phyloP scores from a whole-genome alignment of 495 filamentous ascomycete genomes.

The Aspergillus wentii region DNA sequence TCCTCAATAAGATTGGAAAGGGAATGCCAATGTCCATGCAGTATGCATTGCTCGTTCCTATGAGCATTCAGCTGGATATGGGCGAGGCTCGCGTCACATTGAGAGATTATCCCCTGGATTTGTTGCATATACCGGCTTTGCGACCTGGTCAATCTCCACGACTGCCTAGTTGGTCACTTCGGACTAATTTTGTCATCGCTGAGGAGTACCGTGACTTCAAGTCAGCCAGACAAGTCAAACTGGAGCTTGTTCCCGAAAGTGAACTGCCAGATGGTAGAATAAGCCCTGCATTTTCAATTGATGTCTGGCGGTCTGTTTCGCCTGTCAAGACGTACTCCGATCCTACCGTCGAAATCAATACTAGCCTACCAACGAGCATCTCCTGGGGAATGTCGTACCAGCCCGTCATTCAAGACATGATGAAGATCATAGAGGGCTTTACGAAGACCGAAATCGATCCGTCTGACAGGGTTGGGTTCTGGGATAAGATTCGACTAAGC shows the following conservation, averaged over 20 bases:
- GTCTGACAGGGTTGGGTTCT: conserved; percentile 92
- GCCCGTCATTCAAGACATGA: conserved; percentile 98
- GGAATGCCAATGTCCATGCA: conserved; percentile 89
- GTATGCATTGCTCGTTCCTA: conserved; percentile 83
- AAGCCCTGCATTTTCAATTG: conserved; percentile 61
- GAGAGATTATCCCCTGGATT: conserved; percentile 87
- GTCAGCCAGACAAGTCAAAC: conserved; percentile 71
- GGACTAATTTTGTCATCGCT: conserved; percentile 92
- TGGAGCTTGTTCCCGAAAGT: conserved; percentile 78
- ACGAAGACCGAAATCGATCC: conserved; percentile 92
- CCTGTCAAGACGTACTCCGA: conserved; percentile 97
- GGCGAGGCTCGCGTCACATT: conserved; percentile 81
- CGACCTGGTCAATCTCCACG: conserved; percentile 73
- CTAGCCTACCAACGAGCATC: conserved; percentile 81
- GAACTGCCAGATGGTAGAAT: conserved; percentile 39
- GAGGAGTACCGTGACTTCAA: conserved; percentile 81
- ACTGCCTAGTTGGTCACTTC: conserved; percentile 75
- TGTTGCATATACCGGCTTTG: conserved; percentile 84
- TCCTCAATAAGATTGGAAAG: conserved; percentile 84
- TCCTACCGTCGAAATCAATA: conserved; percentile 86
- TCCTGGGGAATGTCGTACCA: conserved; percentile 98
- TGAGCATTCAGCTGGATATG: conserved; percentile 86
- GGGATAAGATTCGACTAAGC: conserved; percentile 95
- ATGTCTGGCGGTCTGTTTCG: conserved; percentile 86
- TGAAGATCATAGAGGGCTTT: conserved; percentile 98